Percentiles rank a stretch among this genome's conserved stretches.
Conservation (phyloP, 768 basidiomycete genomes). For the Suillus subalutaceus region DNA sequence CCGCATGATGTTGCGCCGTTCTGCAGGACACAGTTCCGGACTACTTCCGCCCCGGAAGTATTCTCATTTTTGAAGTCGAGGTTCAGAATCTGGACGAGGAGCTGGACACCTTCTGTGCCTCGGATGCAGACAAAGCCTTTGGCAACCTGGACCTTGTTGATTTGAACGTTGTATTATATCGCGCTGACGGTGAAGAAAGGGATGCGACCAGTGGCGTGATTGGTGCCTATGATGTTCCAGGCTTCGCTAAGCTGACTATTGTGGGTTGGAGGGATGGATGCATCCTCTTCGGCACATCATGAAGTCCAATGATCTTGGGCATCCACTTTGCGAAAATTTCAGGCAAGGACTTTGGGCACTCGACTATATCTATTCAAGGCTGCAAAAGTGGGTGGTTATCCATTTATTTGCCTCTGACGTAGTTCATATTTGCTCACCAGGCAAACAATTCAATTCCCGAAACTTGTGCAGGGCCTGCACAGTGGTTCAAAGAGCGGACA, state of each 20-base stretch:
- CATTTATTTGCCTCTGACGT: slow-evolving; percentile 12
- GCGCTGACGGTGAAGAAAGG: slow-evolving; percentile 88
- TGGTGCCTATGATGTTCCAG: slow-evolving; percentile 84
- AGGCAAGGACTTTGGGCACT: slow-evolving; percentile 91
- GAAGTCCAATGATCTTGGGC: slow-evolving; percentile 90
- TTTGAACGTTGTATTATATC: slow-evolving; percentile 84
- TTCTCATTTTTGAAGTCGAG: slow-evolving; percentile 91
- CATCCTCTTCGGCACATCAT: slow-evolving; percentile 81
- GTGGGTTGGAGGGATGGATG: slow-evolving; percentile 99
- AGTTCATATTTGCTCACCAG: slow-evolving; percentile 37
- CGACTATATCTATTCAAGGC: slow-evolving; percentile 78
- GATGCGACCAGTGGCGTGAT: slow-evolving; percentile 83
- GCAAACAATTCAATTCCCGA: slow-evolving; percentile 64
- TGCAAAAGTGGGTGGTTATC: slow-evolving; percentile 60
- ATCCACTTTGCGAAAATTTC: slow-evolving; percentile 86
- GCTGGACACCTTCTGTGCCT: slow-evolving; percentile 74
- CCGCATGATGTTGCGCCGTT: slow-evolving; percentile 69
- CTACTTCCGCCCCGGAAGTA: slow-evolving; percentile 91
- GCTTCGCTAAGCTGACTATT: slow-evolving; percentile 80
- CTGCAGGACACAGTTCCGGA: slow-evolving; percentile 81
- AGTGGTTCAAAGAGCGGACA: slow-evolving; percentile 90
- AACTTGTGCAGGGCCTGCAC: slow-evolving; percentile 67
- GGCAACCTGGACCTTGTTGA: slow-evolving; percentile 78
- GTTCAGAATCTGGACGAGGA: slow-evolving; percentile 70
- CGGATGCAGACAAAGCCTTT: slow-evolving; percentile 75